Conservation (phyloP, 768 basidiomycete genomes). For the Clathrus columnatus region DNA sequence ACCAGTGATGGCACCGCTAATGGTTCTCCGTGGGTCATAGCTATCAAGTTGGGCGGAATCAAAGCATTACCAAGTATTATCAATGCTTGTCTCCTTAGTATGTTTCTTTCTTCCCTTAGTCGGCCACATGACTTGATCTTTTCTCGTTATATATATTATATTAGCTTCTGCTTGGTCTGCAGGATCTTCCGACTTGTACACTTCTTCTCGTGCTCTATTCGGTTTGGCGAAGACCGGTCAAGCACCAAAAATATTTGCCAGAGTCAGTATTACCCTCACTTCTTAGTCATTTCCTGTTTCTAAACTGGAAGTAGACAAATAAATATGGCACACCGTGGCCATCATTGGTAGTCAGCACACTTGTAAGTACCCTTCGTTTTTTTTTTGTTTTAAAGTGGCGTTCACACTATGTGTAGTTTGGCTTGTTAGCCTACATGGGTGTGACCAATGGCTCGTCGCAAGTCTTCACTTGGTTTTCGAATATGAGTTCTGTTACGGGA, state of each 20-base stretch:
- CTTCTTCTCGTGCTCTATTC: conserved; percentile 33
- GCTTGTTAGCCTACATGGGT: conserved; percentile 71
- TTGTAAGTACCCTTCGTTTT: neutral
- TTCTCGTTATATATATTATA: conserved; percentile 15
- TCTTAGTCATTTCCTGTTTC: conserved; percentile 10
- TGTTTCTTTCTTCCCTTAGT: conserved; percentile 18
- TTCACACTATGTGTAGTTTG: conserved; percentile 38
- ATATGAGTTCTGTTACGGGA: conserved; percentile 51
- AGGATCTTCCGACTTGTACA: conserved; percentile 58
- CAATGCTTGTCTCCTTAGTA: conserved; percentile 58
- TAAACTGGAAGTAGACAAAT: conserved; percentile 11
- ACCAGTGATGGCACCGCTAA: conserved; percentile 53
- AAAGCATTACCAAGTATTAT: conserved; percentile 48
- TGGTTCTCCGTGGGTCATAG: conserved; percentile 79
- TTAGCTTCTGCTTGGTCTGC: conserved; percentile 58
- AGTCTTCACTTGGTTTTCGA: conserved; percentile 76
- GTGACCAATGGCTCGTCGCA: conserved; percentile 54
- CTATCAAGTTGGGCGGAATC: conserved; percentile 63
- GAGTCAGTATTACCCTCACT: conserved; percentile 9
- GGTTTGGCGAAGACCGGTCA: conserved; percentile 30
- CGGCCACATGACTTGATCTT: neutral
- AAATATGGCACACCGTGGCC: conserved; percentile 3
- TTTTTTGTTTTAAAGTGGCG: no score
- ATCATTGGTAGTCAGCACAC: neutral
- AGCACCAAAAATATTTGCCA: conserved; percentile 35